Conservation (phyloP, 305 asterid genomes). For the Fraxinus angustifolia region DNA sequence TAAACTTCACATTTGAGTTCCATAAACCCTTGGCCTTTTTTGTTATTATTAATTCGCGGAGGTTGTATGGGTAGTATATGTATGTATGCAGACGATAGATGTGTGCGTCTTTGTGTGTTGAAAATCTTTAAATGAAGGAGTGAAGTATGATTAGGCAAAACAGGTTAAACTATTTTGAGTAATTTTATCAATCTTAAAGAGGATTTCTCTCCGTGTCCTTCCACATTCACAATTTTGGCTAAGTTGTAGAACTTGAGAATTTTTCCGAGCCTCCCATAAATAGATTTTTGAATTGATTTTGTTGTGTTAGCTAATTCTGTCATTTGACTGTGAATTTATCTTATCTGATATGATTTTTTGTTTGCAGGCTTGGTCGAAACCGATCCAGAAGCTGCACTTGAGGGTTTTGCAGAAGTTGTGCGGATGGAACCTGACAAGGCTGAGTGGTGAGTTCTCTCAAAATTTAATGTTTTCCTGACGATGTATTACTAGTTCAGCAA, state of each 20-base stretch:
- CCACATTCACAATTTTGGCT: background rate
- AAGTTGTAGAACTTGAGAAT: background rate
- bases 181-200: background rate
- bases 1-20: background rate
- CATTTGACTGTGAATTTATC: background rate
- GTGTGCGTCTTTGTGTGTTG: background rate
- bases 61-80: background rate
- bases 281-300: background rate
- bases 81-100: background rate
- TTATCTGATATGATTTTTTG: constrained; percentile 8
- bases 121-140: background rate
- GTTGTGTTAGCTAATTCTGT: background rate
- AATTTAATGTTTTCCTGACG: background rate
- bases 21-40: background rate
- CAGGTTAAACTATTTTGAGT: background rate
- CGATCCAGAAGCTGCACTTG: constrained; percentile 89
- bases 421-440: constrained; percentile 93
- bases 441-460: constrained; percentile 59
- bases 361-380: constrained; percentile 77
- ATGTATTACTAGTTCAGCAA: background rate
- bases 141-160: background rate
- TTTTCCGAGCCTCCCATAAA: background rate
- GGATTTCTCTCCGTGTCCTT: background rate
- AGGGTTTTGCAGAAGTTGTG: constrained; percentile 89
- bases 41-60: background rate